Percentiles rank a stretch among this genome's conserved stretches.
These are phyloP conservation scores for Plasmodium sp. DNA, from an alignment of 169 alveolate genomes.

Conservation along the genomic window DNA sequence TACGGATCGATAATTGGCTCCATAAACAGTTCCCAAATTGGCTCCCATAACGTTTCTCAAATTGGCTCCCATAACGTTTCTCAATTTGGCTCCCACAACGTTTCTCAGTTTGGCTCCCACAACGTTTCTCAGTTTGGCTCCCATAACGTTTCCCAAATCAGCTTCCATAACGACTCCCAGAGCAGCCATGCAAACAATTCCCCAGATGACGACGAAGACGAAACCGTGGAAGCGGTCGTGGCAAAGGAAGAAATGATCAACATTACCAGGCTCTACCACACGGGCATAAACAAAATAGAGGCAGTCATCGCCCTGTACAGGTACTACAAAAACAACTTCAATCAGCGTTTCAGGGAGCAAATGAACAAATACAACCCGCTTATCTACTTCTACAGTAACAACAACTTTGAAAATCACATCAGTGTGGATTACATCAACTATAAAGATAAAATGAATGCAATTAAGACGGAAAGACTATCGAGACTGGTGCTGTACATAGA, in stretches of 20 bases:
- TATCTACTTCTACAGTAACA: constrained; percentile 31
- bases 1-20: neutral
- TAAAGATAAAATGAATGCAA: constrained; percentile 41
- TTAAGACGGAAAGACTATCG: constrained; percentile 42
- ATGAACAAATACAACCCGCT: constrained; percentile 33
- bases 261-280: constrained; percentile 46
- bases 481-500: constrained; percentile 70
- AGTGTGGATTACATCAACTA: constrained; percentile 38
- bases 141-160: too few species aligned
- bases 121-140: neutral
- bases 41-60: neutral
- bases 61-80: too few species aligned
- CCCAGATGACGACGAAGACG: constrained; percentile 1
- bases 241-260: constrained; percentile 58
- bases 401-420: constrained; percentile 37
- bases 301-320: constrained; percentile 51
- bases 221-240: constrained; percentile 36
- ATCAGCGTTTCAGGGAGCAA: constrained; percentile 59
- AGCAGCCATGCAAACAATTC: neutral
- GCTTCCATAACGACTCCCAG: neutral
- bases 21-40: neutral
- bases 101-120: too few species aligned
- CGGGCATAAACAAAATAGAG: constrained; percentile 71
- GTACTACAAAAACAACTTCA: constrained; percentile 33
- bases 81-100: too few species aligned